Conservation (phyloP, 371 early-diverging fungal species). For the Zopfochytrium polystomum region DNA sequence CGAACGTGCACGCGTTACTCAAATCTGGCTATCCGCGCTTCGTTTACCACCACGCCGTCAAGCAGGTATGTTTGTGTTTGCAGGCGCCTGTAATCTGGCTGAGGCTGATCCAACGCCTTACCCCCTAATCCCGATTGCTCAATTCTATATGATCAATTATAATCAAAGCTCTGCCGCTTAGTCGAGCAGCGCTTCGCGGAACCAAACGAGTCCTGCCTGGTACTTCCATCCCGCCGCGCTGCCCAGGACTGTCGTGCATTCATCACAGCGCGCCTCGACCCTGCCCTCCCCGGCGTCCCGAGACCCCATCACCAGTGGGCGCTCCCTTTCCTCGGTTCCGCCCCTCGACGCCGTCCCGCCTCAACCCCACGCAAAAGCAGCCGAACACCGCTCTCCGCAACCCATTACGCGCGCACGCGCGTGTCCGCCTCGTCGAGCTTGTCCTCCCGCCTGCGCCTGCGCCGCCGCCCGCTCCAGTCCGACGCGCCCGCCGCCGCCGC, state of each 20-base stretch:
- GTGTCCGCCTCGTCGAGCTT: constrained; percentile 34
- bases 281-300: constrained; percentile 1
- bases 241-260: constrained; percentile 55
- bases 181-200: constrained; percentile 67
- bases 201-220: constrained; percentile 61
- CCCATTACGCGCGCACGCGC: too few relatives aligned
- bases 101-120: neutral
- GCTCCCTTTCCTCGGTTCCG: too few relatives aligned
- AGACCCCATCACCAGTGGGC: too few relatives aligned
- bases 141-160: neutral
- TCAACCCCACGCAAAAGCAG: too few relatives aligned
- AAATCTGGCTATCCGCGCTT: constrained; percentile 90
- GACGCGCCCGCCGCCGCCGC: constrained; percentile 22
- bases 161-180: constrained; percentile 40
- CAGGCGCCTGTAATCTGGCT: constrained; percentile 4
- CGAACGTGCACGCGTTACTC: constrained; percentile 51
- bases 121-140: neutral
- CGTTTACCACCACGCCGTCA: constrained; percentile 69
- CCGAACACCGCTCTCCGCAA: too few relatives aligned
- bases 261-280: constrained; percentile 17
- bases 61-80: constrained; percentile 53
- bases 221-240: constrained; percentile 69
- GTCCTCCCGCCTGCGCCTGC: constrained; percentile 21
- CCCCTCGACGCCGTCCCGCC: too few relatives aligned
- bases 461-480: constrained; percentile 11